These are phyloP conservation scores for Flaveria floridana DNA, from an alignment of 140 eudicot species.

Conservation along the genomic window DNA sequence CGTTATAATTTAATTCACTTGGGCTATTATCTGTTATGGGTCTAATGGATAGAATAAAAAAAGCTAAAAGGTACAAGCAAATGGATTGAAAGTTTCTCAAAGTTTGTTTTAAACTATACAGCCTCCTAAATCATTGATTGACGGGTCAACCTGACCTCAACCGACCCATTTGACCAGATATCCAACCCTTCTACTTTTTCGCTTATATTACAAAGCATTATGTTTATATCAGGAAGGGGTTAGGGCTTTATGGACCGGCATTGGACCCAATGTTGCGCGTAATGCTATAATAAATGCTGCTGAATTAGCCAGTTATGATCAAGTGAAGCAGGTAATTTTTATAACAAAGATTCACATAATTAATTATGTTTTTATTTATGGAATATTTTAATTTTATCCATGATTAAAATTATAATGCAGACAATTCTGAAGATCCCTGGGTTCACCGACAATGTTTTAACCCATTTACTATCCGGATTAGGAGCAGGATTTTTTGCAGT, in stretches of 20 bases:
- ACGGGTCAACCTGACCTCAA: background rate
- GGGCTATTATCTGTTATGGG: background rate
- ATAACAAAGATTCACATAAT: background rate
- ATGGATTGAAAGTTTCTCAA: background rate
- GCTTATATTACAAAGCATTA: background rate
- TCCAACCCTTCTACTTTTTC: slow-evolving; percentile 4
- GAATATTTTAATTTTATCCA: slow-evolving; percentile 1
- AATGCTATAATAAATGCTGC: slow-evolving; percentile 97
- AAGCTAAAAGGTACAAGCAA: background rate
- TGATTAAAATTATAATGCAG: slow-evolving; percentile 42
- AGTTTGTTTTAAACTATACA: background rate
- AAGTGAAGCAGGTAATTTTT: slow-evolving; percentile 77
- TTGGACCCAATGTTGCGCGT: slow-evolving; percentile 88
- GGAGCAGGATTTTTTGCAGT: slow-evolving; percentile 99
- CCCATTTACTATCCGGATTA: slow-evolving; percentile 83
- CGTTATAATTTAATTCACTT: background rate
- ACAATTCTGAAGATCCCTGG: slow-evolving; percentile 91
- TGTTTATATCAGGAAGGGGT: slow-evolving; percentile 67
- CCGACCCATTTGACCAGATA: background rate
- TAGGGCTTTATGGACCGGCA: slow-evolving; percentile 85
- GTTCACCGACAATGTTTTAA: slow-evolving; percentile 78
- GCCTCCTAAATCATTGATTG: background rate
- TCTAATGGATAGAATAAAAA: background rate
- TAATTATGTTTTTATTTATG: slow-evolving; percentile 2
- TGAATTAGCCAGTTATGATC: slow-evolving; percentile 96